Base-by-base conservation (phyloP, 352 stramenopile genomes). In the Phytophthora boehmeriae region DNA sequence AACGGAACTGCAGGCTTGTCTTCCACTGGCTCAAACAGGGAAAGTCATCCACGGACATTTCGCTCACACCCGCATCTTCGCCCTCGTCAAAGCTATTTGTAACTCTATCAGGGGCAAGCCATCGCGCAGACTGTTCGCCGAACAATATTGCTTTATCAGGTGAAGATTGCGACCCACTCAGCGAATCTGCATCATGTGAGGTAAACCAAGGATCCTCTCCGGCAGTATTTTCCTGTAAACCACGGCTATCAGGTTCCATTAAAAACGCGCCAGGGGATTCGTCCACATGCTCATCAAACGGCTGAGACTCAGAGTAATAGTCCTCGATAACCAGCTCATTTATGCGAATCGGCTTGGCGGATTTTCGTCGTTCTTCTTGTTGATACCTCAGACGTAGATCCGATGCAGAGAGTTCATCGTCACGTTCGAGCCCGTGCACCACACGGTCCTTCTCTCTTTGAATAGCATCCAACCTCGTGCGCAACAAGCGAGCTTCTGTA, bases 291-390 rank as follows among this genome's bases (percentile, higher is more conserved):
- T 34, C 38, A 10, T 64, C 55, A 11, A 71, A 44, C 25, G 50
- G 49, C 23, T 66, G 47, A 23, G 63, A 83, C 0, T 83, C 57
- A 2, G 74, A 71, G 50, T 93, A 96, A 43, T 95, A 96, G 25
- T 96, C 77, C 58, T 96, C 88, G 27, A 96, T 96, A 10, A 96
- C 75, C 4, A 96, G 71, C 58, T 93, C 86, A 38, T 91, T 93
- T 55, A 93, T 93, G 16, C 83, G 79, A 51, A 92, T 55, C 16
- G 59, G 64, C 14, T 66, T 73, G 5, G 51, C 43, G 11, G 43
- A 67, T 17, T 77, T 80, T 0, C 75, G 72, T 35, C 83, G 75
- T 14, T 81, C 71, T 1, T 83, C 66, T 28, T 72, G 60, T 8
- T 75, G 62, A 30, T 91, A 83, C 51, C 78, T 82, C 16, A 59